Conservation (phyloP, 306 rosid genomes). For the Purshia tridentata region DNA sequence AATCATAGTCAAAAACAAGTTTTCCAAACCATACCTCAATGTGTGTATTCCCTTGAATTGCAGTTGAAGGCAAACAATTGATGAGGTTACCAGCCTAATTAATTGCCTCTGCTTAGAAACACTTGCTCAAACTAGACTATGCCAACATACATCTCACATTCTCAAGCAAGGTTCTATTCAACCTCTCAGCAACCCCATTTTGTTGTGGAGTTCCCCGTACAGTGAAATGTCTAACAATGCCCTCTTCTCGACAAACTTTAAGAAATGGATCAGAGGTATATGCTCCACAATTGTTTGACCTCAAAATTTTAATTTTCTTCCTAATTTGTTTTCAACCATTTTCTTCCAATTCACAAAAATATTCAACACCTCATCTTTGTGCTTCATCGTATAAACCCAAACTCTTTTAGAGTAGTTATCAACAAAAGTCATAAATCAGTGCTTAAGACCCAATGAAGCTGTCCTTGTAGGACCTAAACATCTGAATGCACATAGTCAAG, state of each 20-base stretch:
- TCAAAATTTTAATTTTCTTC: too few species aligned
- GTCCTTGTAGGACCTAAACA: background rate
- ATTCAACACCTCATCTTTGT: background rate
- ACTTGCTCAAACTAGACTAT: background rate
- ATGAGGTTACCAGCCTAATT: background rate
- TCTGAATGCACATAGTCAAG: too few species aligned
- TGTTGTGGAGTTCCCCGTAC: background rate
- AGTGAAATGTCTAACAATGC: background rate
- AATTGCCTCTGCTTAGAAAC: background rate
- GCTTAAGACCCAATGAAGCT: background rate
- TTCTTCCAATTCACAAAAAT: background rate
- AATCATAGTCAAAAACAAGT: background rate
- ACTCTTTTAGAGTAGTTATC: background rate
- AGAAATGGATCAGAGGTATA: background rate
- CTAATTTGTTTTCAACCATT: too few species aligned
- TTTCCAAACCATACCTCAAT: constrained; percentile 1
- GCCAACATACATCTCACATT: background rate
- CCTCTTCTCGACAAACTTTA: background rate
- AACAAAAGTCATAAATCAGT: background rate
- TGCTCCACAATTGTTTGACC: too few species aligned
- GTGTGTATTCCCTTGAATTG: background rate
- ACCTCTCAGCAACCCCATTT: background rate
- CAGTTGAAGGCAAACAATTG: background rate
- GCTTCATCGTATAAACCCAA: background rate
- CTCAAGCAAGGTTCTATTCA: background rate